A percentile compares a stretch with the other conserved stretches of the same genome.
Conservation (phyloP, 805 yeast species). For the Hanseniaspora osmophila region DNA sequence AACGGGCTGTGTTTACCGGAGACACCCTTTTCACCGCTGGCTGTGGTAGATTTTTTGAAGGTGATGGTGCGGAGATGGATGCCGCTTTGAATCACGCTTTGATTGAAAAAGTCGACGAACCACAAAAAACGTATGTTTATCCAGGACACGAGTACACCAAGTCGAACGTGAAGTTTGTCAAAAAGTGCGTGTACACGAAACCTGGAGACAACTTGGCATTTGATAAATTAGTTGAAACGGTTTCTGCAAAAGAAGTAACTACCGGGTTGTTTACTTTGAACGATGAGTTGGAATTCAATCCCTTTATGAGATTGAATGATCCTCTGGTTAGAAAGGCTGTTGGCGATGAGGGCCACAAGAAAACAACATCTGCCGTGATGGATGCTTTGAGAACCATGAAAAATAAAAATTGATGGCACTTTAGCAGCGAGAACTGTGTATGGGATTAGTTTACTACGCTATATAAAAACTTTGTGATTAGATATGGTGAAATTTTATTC, state of each 20-base stretch:
- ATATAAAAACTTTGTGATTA: no score
- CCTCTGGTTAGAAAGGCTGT: constrained; percentile 45
- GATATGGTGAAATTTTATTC: no score
- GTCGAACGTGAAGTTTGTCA: constrained; percentile 66
- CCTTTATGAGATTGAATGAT: constrained; percentile 73
- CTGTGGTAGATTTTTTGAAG: constrained; percentile 95
- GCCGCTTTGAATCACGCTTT: constrained; percentile 45
- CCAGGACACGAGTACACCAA: constrained; percentile 96
- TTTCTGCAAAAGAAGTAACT: constrained; percentile 47
- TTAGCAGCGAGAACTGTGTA: not conserved
- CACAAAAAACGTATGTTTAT: constrained; percentile 45
- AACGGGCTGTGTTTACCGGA: constrained; percentile 80
- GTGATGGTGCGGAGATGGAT: constrained; percentile 71
- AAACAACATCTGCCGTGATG: constrained; percentile 44
- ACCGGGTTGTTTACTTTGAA: constrained; percentile 75
- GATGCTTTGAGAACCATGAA: constrained; percentile 60
- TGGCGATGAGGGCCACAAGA: constrained; percentile 29
- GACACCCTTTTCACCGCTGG: constrained; percentile 91
- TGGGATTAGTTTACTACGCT: not conserved
- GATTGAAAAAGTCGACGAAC: constrained; percentile 44
- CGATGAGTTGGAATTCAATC: constrained; percentile 74
- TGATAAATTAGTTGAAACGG: constrained; percentile 36
- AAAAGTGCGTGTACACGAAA: constrained; percentile 39
- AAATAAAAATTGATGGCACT: not conserved
- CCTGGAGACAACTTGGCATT: constrained; percentile 31